Evolutionary conservation across 176 grass and related monocot species (phyloP).

Genomic region (Lolium perenne): DNA sequence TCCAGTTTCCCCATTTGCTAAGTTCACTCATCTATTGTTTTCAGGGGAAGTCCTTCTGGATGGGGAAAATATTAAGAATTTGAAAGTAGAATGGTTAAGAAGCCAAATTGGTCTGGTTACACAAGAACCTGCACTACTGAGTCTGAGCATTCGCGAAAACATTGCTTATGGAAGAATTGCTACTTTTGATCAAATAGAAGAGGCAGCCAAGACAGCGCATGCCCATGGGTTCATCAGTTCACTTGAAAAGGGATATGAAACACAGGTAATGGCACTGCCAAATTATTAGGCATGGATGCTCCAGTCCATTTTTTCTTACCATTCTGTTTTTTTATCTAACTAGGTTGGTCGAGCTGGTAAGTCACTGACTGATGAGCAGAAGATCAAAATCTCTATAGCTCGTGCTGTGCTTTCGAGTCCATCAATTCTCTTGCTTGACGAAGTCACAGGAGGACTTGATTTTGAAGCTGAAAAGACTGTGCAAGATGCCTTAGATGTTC

Average conservation of each 20-base stretch:
- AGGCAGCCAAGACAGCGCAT: conserved; percentile 98
- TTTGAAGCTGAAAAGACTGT: conserved; percentile 99
- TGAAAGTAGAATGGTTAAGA: conserved; percentile 98
- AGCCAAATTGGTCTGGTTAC: conserved; percentile 99
- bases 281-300: conserved; percentile 29
- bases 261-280: conserved; percentile 69
- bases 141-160: conserved; percentile 96
- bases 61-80: conserved; percentile 98
- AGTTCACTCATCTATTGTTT: conserved; percentile 29
- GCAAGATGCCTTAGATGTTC: conserved; percentile 96
- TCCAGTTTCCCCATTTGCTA: conserved; percentile 36
- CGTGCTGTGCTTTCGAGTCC: conserved; percentile 95
- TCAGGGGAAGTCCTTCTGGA: conserved; percentile 98
- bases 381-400: conserved; percentile 98
- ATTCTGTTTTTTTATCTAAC: conserved; percentile 38
- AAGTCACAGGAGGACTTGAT: conserved; percentile 98
- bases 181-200: conserved; percentile 95
- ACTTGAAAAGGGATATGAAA: conserved; percentile 94
- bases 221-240: conserved; percentile 96
- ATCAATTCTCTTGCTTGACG: conserved; percentile 96
- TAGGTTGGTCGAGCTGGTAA: conserved; percentile 95
- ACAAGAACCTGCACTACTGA: conserved; percentile 94
- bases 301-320: conserved; percentile 34
- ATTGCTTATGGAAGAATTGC: conserved; percentile 96
- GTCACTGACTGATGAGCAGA: conserved; percentile 90